phyloP scores from a whole-genome alignment of 2,329 filamentous ascomycete species.

The Stachybotrys chartarum region DNA sequence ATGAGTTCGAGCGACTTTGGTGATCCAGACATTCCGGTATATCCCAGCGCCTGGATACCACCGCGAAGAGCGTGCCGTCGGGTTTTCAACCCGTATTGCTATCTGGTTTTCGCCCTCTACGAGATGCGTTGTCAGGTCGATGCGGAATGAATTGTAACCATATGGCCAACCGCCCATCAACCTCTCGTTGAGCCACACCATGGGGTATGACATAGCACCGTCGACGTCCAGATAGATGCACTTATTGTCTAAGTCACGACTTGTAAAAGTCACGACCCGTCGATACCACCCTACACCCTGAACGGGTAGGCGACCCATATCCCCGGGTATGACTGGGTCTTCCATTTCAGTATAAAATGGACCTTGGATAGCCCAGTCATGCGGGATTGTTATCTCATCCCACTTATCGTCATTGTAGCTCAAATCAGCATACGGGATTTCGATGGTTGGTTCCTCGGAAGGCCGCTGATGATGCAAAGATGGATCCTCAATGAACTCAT shows the following conservation, averaged over 20 bases:
- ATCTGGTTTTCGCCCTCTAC: slow-evolving; percentile 30
- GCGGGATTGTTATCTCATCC: slow-evolving; percentile 34
- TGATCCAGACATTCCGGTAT: slow-evolving; percentile 48
- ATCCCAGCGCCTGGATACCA: slow-evolving; percentile 49
- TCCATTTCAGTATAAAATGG: slow-evolving; percentile 29
- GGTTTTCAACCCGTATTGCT: slow-evolving; percentile 45
- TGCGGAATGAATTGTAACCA: slow-evolving; percentile 41
- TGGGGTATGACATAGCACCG: slow-evolving; percentile 43
- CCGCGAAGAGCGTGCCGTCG: slow-evolving; percentile 33
- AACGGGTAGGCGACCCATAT: slow-evolving; percentile 36
- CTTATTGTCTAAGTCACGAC: slow-evolving; percentile 23
- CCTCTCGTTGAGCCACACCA: slow-evolving; percentile 44
- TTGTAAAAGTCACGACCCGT: slow-evolving; percentile 23
- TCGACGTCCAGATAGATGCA: slow-evolving; percentile 39
- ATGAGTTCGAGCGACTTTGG: slow-evolving; percentile 36
- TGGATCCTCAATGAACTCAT: slow-evolving; percentile 28
- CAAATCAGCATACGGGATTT: slow-evolving; percentile 22
- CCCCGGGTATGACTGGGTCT: slow-evolving; percentile 25
- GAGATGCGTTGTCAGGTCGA: slow-evolving; percentile 39
- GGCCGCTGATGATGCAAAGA: slow-evolving; percentile 20
- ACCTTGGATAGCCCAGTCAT: slow-evolving; percentile 42
- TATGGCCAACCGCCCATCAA: slow-evolving; percentile 46
- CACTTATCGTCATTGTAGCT: slow-evolving; percentile 32
- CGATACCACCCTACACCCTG: slow-evolving; percentile 50
- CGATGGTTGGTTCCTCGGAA: slow-evolving; percentile 18